phyloP scores from a whole-genome alignment of 1,139 yeast genomes.

The Blastobotrys capitulatus region DNA sequence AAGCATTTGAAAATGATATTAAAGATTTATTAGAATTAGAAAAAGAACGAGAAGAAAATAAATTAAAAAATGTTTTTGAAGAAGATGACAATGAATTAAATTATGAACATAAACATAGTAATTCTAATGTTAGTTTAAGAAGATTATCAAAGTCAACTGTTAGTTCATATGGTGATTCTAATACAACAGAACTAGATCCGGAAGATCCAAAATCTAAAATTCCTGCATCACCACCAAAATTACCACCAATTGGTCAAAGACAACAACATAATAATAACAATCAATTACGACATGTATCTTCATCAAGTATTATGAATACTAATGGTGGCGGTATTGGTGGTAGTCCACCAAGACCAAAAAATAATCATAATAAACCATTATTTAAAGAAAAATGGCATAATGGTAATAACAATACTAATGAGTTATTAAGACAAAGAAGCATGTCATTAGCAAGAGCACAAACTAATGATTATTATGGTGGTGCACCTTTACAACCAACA shows the following conservation, averaged over 20 bases:
- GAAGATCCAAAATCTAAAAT: conserved; percentile 12
- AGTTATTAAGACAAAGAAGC: background rate
- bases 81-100: background rate
- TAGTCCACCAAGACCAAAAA: background rate
- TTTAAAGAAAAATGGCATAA: background rate
- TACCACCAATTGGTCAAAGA: conserved; percentile 3
- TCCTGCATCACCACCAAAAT: conserved; percentile 1
- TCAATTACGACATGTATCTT: background rate
- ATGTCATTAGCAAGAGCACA: background rate
- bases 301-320: background rate
- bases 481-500: background rate
- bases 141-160: conserved; percentile 13
- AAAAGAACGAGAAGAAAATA: background rate
- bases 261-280: too few relatives aligned
- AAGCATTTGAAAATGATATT: conserved; percentile 21
- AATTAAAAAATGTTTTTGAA: background rate
- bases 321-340: too few relatives aligned
- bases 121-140: background rate
- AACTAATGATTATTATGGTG: background rate
- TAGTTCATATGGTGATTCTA: conserved; percentile 13
- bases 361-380: background rate
- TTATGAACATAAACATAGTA: conserved; percentile 11
- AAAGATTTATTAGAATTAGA: conserved; percentile 17
- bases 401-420: background rate
- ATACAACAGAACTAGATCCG: conserved; percentile 10